Base-by-base conservation (phyloP, 2,329 filamentous ascomycete genomes). In the Aureobasidium sp. region DNA sequence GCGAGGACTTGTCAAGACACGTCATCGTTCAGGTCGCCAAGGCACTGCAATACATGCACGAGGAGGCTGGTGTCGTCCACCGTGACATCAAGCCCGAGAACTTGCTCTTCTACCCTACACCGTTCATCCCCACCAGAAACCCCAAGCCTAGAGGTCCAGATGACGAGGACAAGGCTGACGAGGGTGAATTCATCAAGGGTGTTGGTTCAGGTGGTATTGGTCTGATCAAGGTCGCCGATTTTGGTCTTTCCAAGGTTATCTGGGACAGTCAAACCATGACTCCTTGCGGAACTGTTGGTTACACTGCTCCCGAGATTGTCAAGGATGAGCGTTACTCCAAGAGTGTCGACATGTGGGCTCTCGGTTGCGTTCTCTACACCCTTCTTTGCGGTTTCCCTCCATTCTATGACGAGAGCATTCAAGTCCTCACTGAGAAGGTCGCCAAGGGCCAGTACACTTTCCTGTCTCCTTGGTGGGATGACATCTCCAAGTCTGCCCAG, bases 251-350 rank as follows among this genome's bases (percentile, higher is more conserved):
- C 66, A 99, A 99, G 78, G 89, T 99, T 67, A 91, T 99, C 17
- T 99, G 94, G 94, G 94, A 97, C 70, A 94, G 86, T 68, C 90
- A 96, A 72, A 99, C 94, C 10, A 97, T 97, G 90, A 99, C 94
- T 3, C 94, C 94, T n/a, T 99, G 94, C 74, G 94, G 94, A 63
- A 99, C 94, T 0, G 94, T 97, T 63, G 94, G 94, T 47, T 99
- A 99, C 77, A 97, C 94, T 4, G 94, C 94, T 3, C 94, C 94
- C 8, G 94, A 99, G 73, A 99, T 99, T 66, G 94, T 99, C 73
- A 97, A 97, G 77, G 94, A 99, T 76, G 94, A 99, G 77, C 86
- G 92, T 26, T 99, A 99, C 76, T 97, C 93, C 41, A 99, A 97
- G 81, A 95, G 91, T 57, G 94, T 99, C 50, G 94, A 99, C 72